Percentiles rank a stretch among this genome's conserved stretches.
Evolutionary conservation across 2,329 filamentous ascomycete species (phyloP).

Genomic region (Claviceps paspali): DNA sequence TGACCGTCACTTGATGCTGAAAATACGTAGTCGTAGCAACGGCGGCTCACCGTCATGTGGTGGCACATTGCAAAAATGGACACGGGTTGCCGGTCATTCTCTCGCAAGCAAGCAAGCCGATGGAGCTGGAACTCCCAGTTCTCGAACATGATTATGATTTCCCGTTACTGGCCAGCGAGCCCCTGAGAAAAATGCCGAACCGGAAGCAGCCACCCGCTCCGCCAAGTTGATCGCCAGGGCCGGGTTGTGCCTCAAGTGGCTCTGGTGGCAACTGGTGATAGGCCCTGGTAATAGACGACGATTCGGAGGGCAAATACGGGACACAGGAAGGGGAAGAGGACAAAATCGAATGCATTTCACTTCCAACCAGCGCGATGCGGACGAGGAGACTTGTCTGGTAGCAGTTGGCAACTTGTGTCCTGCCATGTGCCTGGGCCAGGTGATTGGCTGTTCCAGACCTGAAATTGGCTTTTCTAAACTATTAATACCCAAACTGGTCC

Average conservation of each 20-base stretch:
- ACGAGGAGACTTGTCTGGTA: too few relatives aligned
- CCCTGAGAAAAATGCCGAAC: not conserved
- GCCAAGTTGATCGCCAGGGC: not conserved
- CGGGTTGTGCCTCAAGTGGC: not conserved
- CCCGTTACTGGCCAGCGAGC: not conserved
- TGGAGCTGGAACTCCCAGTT: not conserved
- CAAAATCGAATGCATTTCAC: too few relatives aligned
- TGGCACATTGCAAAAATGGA: conserved; percentile 1
- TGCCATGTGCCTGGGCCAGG: not conserved
- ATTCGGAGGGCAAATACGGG: not conserved
- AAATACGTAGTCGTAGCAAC: not conserved
- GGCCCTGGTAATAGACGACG: too few relatives aligned
- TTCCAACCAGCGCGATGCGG: too few relatives aligned
- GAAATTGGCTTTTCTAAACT: conserved; percentile 10
- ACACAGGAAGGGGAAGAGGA: too few relatives aligned
- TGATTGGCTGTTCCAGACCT: conserved; percentile 7
- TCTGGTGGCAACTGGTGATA: not conserved
- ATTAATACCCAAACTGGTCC: not conserved
- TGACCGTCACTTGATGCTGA: not conserved
- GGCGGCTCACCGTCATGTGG: conserved; percentile 2
- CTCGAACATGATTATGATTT: not conserved
- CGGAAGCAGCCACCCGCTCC: too few relatives aligned
- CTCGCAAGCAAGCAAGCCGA: too few relatives aligned
- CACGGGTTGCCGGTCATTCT: not conserved
- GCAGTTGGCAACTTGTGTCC: not conserved